A percentile compares a stretch with the other conserved stretches of the same genome.
phyloP scores from a whole-genome alignment of 176 grass and related monocot genomes.

The Zoysia japonica region DNA sequence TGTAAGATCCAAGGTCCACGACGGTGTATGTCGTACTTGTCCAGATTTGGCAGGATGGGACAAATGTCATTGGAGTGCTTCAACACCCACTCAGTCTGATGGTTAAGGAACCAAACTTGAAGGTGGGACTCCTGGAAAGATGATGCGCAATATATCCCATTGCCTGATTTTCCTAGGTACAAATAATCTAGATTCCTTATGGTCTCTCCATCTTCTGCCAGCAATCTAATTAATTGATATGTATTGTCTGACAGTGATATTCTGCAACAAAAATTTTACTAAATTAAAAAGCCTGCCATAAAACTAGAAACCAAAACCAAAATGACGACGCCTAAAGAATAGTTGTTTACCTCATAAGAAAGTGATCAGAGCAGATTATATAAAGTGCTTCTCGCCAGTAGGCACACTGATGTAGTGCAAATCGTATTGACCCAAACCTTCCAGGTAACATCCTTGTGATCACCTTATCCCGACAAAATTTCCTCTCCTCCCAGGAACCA shows the following conservation, averaged over 20 bases:
- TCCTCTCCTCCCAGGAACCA: slow-evolving; percentile 19
- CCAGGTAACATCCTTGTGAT: neutral
- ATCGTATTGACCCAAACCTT: neutral
- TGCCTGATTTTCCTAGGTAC: slow-evolving; percentile 22
- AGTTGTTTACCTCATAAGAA: slow-evolving; percentile 13
- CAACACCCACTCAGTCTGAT: slow-evolving; percentile 15
- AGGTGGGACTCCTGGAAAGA: neutral
- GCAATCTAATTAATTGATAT: slow-evolving; percentile 22
- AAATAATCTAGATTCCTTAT: neutral
- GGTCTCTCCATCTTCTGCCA: neutral
- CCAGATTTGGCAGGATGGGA: slow-evolving; percentile 2
- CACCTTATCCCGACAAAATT: neutral
- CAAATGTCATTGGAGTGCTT: neutral
- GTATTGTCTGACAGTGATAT: slow-evolving; percentile 17
- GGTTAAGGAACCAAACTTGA: slow-evolving; percentile 11
- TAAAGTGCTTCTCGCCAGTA: slow-evolving; percentile 27
- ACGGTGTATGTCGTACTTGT: neutral
- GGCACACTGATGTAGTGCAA: neutral
- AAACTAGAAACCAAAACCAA: neutral
- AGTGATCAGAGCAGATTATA: neutral
- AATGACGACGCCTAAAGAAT: neutral
- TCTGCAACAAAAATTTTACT: neutral
- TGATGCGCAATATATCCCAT: slow-evolving; percentile 35
- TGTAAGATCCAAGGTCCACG: slow-evolving; percentile 23
- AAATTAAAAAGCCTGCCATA: neutral